Conservation (phyloP, 805 yeast species). For the Metschnikowia matae region DNA sequence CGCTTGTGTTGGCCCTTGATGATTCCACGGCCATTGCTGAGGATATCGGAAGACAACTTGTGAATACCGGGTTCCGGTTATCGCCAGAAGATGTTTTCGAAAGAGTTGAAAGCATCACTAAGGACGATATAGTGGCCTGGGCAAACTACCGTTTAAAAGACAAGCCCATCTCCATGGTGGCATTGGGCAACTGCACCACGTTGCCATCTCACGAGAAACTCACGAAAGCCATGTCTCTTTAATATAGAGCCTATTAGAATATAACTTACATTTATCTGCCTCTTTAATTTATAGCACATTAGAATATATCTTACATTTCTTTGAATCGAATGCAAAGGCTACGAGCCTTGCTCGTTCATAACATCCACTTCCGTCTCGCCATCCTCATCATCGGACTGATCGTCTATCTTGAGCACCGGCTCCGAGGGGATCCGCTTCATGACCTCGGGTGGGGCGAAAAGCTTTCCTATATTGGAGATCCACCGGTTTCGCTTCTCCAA, state of each 20-base stretch:
- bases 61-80: slow-evolving; percentile 81
- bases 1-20: slow-evolving; percentile 81
- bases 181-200: slow-evolving; percentile 73
- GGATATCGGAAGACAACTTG: slow-evolving; percentile 95
- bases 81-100: slow-evolving; percentile 71
- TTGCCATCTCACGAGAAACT: slow-evolving; percentile 68
- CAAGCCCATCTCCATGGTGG: slow-evolving; percentile 87
- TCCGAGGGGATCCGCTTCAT: slow-evolving; percentile 75
- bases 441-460: slow-evolving; percentile 61
- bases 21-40: slow-evolving; percentile 96
- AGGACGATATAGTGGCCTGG: slow-evolving; percentile 80
- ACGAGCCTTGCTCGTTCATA: slow-evolving; percentile 15
- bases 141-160: slow-evolving; percentile 74
- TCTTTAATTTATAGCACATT: background rate
- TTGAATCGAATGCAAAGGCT: background rate
- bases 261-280: background rate
- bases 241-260: background rate
- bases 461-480: slow-evolving; percentile 85
- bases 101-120: slow-evolving; percentile 72
- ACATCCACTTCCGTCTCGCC: slow-evolving; percentile 30
- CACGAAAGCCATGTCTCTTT: slow-evolving; percentile 32
- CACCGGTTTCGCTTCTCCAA: slow-evolving; percentile 85
- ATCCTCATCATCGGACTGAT: slow-evolving; percentile 30
- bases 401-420: slow-evolving; percentile 47
- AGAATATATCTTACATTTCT: background rate